Percentiles rank a stretch among this genome's conserved stretches.
phyloP scores from a whole-genome alignment of 2,329 filamentous ascomycete genomes.

The Zymoseptoria passerinii region DNA sequence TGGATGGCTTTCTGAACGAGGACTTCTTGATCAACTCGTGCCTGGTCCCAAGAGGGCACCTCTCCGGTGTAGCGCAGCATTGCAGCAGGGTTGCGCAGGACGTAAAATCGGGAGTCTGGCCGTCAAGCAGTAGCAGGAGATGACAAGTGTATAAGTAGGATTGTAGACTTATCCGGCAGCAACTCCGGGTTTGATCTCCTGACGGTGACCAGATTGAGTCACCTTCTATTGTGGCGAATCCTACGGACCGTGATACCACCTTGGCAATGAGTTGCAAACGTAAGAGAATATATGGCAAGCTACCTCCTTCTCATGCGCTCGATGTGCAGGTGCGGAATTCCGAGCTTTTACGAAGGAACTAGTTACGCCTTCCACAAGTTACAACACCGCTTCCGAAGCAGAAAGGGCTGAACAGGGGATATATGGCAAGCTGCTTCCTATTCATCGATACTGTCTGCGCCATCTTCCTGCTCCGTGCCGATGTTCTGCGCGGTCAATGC shows the following conservation, averaged over 20 bases:
- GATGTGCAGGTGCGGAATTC: too few relatives aligned
- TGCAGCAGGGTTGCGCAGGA: background rate
- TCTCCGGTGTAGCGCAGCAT: background rate
- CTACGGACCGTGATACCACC: background rate
- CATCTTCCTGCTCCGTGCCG: too few relatives aligned
- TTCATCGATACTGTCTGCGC: too few relatives aligned
- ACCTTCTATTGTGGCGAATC: background rate
- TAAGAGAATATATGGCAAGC: background rate
- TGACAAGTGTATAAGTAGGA: background rate
- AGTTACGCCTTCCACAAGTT: too few relatives aligned
- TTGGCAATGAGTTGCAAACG: background rate
- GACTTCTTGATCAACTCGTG: background rate
- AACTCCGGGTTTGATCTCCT: background rate
- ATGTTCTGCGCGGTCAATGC: too few relatives aligned
- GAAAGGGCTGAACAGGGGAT: too few relatives aligned
- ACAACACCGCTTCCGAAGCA: too few relatives aligned
- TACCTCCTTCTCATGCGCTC: too few relatives aligned
- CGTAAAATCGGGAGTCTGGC: background rate
- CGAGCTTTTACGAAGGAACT: too few relatives aligned
- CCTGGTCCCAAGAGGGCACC: background rate
- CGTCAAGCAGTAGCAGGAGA: background rate
- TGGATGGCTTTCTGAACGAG: conserved; percentile 13
- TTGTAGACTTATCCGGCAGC: background rate
- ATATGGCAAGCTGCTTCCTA: too few relatives aligned
- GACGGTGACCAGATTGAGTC: background rate